Evolutionary conservation across 1,139 yeast species (phyloP).

Genomic region (Pichia sp.): DNA sequence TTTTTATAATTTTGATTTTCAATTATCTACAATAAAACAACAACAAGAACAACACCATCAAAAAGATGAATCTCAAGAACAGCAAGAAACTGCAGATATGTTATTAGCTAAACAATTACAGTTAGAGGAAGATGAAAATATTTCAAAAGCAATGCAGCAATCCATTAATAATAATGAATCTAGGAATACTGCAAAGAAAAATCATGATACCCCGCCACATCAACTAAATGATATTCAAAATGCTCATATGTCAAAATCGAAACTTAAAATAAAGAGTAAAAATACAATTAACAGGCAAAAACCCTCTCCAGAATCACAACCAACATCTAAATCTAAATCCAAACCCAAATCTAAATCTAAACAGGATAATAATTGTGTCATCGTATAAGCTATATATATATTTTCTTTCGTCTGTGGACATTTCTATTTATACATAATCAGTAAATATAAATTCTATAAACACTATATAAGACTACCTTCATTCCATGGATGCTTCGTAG

Average conservation of each 20-base stretch:
- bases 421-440: too few species aligned
- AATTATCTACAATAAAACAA: constrained; percentile 32
- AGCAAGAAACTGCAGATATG: constrained; percentile 31
- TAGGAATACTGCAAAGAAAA: too few species aligned
- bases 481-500: constrained; percentile 6
- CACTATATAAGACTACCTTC: constrained; percentile 8
- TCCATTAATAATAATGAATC: constrained; percentile 14
- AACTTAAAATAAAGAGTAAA: too few species aligned
- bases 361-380: background rate
- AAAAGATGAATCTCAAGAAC: background rate
- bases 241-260: background rate
- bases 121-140: constrained; percentile 51
- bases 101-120: constrained; percentile 49
- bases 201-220: constrained; percentile 1
- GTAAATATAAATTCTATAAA: too few species aligned
- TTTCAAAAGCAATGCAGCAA: constrained; percentile 45
- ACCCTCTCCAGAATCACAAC: background rate
- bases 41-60: background rate
- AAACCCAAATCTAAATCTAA: background rate
- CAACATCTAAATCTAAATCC: background rate
- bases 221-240: background rate
- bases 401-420: too few species aligned
- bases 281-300: too few species aligned
- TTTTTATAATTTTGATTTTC: constrained; percentile 59
- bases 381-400: background rate